Conservation (phyloP, 2,329 filamentous ascomycete genomes). For the Pestalotiopsis sp. region DNA sequence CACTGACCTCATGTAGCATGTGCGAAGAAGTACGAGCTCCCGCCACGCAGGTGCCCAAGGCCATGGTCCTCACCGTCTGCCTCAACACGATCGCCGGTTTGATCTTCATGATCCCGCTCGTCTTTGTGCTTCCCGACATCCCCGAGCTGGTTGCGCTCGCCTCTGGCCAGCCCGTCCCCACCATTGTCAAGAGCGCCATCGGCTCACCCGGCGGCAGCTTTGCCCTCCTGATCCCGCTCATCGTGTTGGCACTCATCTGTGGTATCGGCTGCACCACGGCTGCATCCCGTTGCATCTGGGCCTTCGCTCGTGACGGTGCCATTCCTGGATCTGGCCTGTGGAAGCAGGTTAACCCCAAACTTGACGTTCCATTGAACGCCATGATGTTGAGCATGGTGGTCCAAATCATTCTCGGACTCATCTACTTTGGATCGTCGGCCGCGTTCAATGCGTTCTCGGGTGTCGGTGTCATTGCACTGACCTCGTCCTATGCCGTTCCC, state of each 20-base stretch:
- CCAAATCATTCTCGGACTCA: constrained; percentile 64
- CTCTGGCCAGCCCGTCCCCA: constrained; percentile 65
- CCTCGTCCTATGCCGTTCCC: constrained; percentile 68
- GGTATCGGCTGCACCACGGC: constrained; percentile 73
- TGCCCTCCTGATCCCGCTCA: constrained; percentile 64
- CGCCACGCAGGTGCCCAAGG: constrained; percentile 70
- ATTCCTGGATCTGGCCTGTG: constrained; percentile 66
- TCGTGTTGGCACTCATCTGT: constrained; percentile 69
- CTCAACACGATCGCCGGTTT: constrained; percentile 70
- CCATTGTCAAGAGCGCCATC: constrained; percentile 65
- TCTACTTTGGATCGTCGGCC: constrained; percentile 70
- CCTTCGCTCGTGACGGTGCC: constrained; percentile 71
- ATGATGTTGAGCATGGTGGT: constrained; percentile 73
- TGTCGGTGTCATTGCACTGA: constrained; percentile 71
- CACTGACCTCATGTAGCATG: constrained; percentile 52
- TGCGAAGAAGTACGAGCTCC: constrained; percentile 73
- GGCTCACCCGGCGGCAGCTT: constrained; percentile 65
- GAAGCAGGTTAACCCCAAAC: constrained; percentile 62
- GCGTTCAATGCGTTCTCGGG: constrained; percentile 77
- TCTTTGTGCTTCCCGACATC: constrained; percentile 71
- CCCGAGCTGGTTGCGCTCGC: constrained; percentile 53
- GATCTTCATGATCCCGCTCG: constrained; percentile 68
- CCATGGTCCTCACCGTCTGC: constrained; percentile 69
- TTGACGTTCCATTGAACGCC: constrained; percentile 70
- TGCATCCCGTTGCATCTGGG: constrained; percentile 69